Evolutionary conservation across 2,329 filamentous ascomycete genomes (phyloP), one percentile per base, ranked within the genome.

Genomic region (Penicillium sp.): DNA sequence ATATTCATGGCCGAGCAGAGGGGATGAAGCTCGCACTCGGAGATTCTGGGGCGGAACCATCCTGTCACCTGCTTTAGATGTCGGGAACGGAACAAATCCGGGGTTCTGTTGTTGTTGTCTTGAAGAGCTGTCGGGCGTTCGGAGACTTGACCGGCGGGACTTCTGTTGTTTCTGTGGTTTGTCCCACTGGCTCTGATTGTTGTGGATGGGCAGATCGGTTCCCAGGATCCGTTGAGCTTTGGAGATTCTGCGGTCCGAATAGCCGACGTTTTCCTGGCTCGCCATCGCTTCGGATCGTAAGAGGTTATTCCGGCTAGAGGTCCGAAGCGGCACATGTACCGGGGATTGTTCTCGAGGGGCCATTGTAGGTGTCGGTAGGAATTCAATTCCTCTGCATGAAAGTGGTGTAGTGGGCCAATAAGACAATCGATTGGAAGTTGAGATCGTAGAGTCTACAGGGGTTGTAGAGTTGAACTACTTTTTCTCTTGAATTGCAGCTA

Each of bases 11-110:
- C 77, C 75, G 11, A 80, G 62, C 40, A 79, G 58, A 18, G 78
- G 77, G 9, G 78, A 80, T 1, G 78, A 80, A 48, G 77, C 73
- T 56, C 76, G 74, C 35, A 73, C 72, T n/a, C 69, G 69, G 29
- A 78, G 62, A 50, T 68, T 63, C 23, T 66, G 69, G 11, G 64
- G 58, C 9, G 67, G 68, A 6, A 61, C 42, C 31, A 35, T 54
- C 6, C 27, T 56, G 53, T 66, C 55, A 42, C 65, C 33, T 25
- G 40, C 14, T 20, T 23, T 25, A 6, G 49, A 52, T 12, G 62
- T 59, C 11, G 69, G 68, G 26, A 70, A 71, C 4, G 66, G 57
- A n/a, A 59, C 59, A n/a, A 70, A 67, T 35, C 59, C 59, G 23
- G 37, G 23, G 18, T 27, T 37, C 14, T 55, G 18, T 48, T 40